Percentiles rank a stretch among this genome's conserved stretches.
Conservation (phyloP, 2,329 filamentous ascomycete species). For the Diatrype stigma region DNA sequence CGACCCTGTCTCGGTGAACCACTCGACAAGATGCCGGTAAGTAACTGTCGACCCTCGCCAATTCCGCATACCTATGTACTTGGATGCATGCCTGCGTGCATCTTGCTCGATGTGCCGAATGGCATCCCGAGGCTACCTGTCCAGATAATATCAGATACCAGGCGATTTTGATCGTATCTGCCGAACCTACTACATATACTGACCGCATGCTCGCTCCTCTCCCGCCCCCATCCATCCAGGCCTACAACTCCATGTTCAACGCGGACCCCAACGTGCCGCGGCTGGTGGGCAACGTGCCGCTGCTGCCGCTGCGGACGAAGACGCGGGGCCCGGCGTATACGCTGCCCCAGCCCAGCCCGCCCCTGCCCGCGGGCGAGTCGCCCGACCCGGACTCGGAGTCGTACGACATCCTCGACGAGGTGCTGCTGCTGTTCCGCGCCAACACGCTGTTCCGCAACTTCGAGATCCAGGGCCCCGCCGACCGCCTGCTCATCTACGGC, state of each 20-base stretch:
- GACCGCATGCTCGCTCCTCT: not conserved
- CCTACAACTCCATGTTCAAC: constrained; percentile 98
- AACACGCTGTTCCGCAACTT: constrained; percentile 99
- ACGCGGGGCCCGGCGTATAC: constrained; percentile 93
- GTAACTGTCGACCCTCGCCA: constrained; percentile 14
- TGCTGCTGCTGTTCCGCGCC: constrained; percentile 86
- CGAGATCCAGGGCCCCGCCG: constrained; percentile 94
- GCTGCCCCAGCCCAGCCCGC: constrained; percentile 57
- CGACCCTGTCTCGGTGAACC: constrained; percentile 17
- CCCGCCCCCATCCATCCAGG: constrained; percentile 46
- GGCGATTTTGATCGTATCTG: too few species aligned
- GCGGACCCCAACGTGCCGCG: constrained; percentile 64
- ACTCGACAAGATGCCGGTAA: constrained; percentile 44
- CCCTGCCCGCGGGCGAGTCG: constrained; percentile 57
- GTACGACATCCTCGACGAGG: constrained; percentile 95
- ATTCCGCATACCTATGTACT: constrained; percentile 2
- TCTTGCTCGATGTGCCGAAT: too few species aligned
- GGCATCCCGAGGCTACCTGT: too few species aligned
- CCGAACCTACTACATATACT: too few species aligned
- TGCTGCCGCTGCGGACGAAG: constrained; percentile 90
- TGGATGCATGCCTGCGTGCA: too few species aligned
- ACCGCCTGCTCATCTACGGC: constrained; percentile 92
- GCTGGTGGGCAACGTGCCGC: constrained; percentile 82
- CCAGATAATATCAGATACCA: too few species aligned
- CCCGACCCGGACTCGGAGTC: constrained; percentile 83